phyloP scores from a whole-genome alignment of 2,329 filamentous ascomycete genomes.

The Neonectria ditissima region DNA sequence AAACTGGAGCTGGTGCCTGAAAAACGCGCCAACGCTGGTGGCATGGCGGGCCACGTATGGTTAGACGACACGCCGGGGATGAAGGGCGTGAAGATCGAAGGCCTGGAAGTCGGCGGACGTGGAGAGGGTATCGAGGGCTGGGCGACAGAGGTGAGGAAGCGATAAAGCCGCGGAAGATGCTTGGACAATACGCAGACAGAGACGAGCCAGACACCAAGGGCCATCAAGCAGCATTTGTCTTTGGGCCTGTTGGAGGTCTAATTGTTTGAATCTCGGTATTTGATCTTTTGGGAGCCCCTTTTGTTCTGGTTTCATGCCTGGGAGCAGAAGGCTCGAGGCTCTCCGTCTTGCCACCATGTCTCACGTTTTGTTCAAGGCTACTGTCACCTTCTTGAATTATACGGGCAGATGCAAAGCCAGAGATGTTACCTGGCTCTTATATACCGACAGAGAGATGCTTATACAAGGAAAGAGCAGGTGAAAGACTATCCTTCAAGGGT shows the following conservation, averaged over 20 bases:
- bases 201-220: slow-evolving; percentile 20
- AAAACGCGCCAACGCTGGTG: slow-evolving; percentile 92
- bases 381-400: slow-evolving; percentile 26
- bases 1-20: slow-evolving; percentile 93
- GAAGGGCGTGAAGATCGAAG: slow-evolving; percentile 80
- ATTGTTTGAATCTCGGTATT: slow-evolving; percentile 32
- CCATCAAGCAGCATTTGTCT: slow-evolving; percentile 24
- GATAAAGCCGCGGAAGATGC: slow-evolving; percentile 59
- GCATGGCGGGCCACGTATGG: slow-evolving; percentile 90
- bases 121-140: slow-evolving; percentile 96
- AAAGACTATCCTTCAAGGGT: slow-evolving; percentile 7
- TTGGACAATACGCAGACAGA: slow-evolving; percentile 37
- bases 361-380: slow-evolving; percentile 18
- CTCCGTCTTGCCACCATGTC: slow-evolving; percentile 13
- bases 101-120: slow-evolving; percentile 80
- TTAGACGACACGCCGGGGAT: slow-evolving; percentile 89
- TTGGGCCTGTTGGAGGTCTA: slow-evolving; percentile 25
- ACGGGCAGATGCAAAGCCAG: slow-evolving; percentile 18
- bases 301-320: slow-evolving; percentile 30
- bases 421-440: slow-evolving; percentile 11
- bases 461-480: slow-evolving; percentile 3
- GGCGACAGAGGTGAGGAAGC: slow-evolving; percentile 88
- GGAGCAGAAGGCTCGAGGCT: slow-evolving; percentile 24
- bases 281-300: slow-evolving; percentile 22
- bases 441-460: slow-evolving; percentile 16